These are phyloP conservation scores for Colletotrichum musae DNA, from an alignment of 2,329 filamentous ascomycete species.

Conservation along the genomic window DNA sequence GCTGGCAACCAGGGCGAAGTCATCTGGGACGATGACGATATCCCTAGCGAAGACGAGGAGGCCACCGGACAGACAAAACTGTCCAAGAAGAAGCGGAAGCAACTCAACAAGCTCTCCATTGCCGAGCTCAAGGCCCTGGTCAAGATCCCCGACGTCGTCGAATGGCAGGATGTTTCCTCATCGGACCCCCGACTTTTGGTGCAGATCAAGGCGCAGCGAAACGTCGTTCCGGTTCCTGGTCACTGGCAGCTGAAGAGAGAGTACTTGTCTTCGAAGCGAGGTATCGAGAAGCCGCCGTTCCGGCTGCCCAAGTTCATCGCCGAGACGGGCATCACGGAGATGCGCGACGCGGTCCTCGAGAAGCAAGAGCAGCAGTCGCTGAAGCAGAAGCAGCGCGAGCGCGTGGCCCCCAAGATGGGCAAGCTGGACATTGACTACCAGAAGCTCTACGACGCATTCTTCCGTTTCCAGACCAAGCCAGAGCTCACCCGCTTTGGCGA, in stretches of 20 bases:
- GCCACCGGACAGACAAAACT: slow-evolving; percentile 75
- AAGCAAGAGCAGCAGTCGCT: slow-evolving; percentile 93
- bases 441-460: slow-evolving; percentile 98
- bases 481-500: slow-evolving; percentile 94
- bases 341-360: slow-evolving; percentile 96
- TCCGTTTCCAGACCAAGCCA: slow-evolving; percentile 97
- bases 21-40: slow-evolving; percentile 86
- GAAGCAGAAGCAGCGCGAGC: slow-evolving; percentile 95
- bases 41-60: slow-evolving; percentile 87
- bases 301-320: slow-evolving; percentile 95
- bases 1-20: slow-evolving; percentile 86
- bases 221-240: slow-evolving; percentile 92
- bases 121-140: slow-evolving; percentile 96
- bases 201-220: slow-evolving; percentile 94
- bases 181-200: slow-evolving; percentile 90
- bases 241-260: slow-evolving; percentile 98
- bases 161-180: slow-evolving; percentile 96
- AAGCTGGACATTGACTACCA: slow-evolving; percentile 99
- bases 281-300: slow-evolving; percentile 96
- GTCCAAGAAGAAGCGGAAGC: slow-evolving; percentile 96
- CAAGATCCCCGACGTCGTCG: slow-evolving; percentile 91
- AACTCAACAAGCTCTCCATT: slow-evolving; percentile 91
- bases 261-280: slow-evolving; percentile 96
- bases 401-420: slow-evolving; percentile 95
- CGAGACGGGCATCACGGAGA: slow-evolving; percentile 97